Evolutionary conservation across 495 filamentous ascomycete genomes (phyloP), one percentile per base, ranked within the genome.

Genomic region (Trichocladium antarcticum): DNA sequence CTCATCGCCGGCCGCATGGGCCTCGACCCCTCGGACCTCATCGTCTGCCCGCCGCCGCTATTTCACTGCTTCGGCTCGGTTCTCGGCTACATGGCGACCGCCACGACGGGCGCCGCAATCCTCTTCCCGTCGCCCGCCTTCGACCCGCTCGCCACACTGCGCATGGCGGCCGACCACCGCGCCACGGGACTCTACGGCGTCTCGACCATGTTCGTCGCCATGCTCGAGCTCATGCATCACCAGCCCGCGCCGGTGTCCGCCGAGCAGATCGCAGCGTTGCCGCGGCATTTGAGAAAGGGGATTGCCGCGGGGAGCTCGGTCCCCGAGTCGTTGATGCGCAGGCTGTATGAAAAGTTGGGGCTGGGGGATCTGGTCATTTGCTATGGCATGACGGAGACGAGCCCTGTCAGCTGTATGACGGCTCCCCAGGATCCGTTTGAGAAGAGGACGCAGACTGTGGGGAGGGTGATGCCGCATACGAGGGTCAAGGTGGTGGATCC

Each of bases 311-410:
- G 92, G 14, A 84, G 79, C 42, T 84, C 78, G 35, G 81, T 98
- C 16, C 92, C 90, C 0, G 74, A 81, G 4, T 79, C 86, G 46
- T 63, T 98, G 20, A 95, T 98, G 92, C 77, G 79, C 14, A 81
- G 78, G 49, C 61, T 98, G 14, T 85, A 90, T 56, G 69, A 69
- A 31, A 71, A 62, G n/a, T 69, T 96, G 5, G 93, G 93, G 40
- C 68, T 98, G 24, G 80, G 76, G 0, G 85, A 95, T 24, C 60
- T 96, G 46, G 95, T 89, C 0, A 96, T 95, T 56, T 95, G 92
- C 71, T 98, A 98, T 64, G 92, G 89, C 32, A 98, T 98, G 92
- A 98, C 92, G 12, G 92, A 98, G 66, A 98, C 92, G 0, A 82
- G 78, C 40, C 92, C 92, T n/a, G 89, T 95, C 0, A 84, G 79